These are phyloP conservation scores for Achaetomiella virescens DNA, from an alignment of 495 filamentous ascomycete genomes.

Conservation along the genomic window DNA sequence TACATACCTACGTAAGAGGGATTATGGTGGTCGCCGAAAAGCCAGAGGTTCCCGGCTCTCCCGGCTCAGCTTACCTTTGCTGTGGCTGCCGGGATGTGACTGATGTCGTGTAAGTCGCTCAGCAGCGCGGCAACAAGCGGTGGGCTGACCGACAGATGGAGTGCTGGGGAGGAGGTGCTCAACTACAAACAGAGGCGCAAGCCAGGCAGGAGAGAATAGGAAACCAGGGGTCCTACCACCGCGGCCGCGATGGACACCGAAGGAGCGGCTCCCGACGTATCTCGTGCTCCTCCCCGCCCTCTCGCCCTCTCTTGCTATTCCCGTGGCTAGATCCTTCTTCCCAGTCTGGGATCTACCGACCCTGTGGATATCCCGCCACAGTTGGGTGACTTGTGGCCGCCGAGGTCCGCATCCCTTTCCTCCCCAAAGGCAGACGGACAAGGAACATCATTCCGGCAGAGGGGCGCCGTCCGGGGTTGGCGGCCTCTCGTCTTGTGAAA, in stretches of 20 bases:
- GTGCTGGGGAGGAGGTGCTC: neutral
- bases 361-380: neutral
- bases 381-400: neutral
- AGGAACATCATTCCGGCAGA: neutral
- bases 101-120: neutral
- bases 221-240: neutral
- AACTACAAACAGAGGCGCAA: neutral
- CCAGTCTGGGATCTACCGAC: neutral
- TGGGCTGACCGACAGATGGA: neutral
- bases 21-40: too few relatives aligned
- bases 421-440: neutral
- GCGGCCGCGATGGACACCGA: neutral
- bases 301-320: neutral
- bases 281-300: neutral
- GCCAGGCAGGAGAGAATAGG: neutral
- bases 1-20: too few relatives aligned
- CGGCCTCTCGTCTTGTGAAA: constrained; percentile 14
- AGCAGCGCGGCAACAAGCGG: neutral
- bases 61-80: too few relatives aligned
- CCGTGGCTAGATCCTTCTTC: neutral
- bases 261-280: neutral
- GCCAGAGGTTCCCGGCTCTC: too few relatives aligned
- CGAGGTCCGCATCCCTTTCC: neutral
- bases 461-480: neutral
- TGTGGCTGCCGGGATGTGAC: too few relatives aligned